These are phyloP conservation scores for Penicillium lividum DNA, from an alignment of 495 filamentous ascomycete species.

Conservation along the genomic window DNA sequence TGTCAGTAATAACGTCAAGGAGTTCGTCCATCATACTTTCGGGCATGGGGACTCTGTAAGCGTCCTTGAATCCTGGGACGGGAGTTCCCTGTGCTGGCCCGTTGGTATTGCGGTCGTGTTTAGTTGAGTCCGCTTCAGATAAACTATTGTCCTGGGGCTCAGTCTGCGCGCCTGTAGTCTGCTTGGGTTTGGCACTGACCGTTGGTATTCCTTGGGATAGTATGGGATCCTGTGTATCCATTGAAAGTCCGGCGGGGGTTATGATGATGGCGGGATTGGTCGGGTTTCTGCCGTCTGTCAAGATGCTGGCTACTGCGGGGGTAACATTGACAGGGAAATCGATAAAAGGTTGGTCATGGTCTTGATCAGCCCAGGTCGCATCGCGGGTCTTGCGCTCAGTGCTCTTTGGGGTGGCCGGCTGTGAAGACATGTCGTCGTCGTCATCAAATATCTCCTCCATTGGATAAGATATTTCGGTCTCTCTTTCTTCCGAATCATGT, in stretches of 20 bases:
- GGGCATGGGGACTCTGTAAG: slow-evolving; percentile 13
- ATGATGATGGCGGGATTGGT: neutral
- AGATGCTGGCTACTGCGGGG: neutral
- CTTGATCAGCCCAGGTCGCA: slow-evolving; percentile 7
- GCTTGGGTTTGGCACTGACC: slow-evolving; percentile 14
- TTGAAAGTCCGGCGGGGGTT: neutral
- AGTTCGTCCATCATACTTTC: slow-evolving; percentile 5
- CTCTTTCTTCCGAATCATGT: neutral
- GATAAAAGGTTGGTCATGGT: neutral
- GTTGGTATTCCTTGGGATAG: slow-evolving; percentile 16
- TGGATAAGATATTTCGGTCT: neutral
- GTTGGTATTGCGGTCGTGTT: neutral
- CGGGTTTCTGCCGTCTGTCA: neutral
- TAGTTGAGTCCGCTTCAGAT: slow-evolving; percentile 2
- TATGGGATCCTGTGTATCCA: slow-evolving; percentile 13
- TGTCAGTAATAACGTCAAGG: slow-evolving; percentile 1
- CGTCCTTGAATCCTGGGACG: neutral
- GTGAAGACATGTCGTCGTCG: neutral
- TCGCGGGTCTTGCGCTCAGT: neutral
- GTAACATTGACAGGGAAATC: neutral
- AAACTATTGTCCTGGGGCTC: slow-evolving; percentile 14
- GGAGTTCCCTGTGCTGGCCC: neutral
- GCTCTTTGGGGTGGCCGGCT: neutral
- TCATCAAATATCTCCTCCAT: neutral
- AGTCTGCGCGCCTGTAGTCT: neutral